These are phyloP conservation scores for Boletus rubropictus DNA, from an alignment of 768 basidiomycete genomes.

Conservation along the genomic window DNA sequence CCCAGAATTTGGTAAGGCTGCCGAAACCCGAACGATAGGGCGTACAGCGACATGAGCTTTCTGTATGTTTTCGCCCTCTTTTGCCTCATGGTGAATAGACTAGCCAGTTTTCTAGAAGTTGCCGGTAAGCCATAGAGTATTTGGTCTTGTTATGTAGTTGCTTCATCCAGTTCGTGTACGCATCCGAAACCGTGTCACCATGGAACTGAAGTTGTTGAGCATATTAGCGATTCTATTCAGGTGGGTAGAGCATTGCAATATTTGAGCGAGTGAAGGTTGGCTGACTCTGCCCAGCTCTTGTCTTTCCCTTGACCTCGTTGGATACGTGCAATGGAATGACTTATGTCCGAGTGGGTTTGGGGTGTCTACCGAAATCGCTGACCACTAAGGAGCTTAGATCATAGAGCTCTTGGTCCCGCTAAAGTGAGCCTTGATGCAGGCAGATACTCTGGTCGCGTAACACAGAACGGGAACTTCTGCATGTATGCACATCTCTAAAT, in stretches of 20 bases:
- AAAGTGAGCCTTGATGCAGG: conserved; percentile 60
- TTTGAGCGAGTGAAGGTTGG: not conserved
- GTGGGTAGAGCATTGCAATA: conserved; percentile 1
- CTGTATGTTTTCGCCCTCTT: conserved; percentile 93
- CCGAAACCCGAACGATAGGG: conserved; percentile 81
- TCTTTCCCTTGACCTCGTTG: conserved; percentile 51
- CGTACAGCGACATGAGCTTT: conserved; percentile 90
- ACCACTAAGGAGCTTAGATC: conserved; percentile 25
- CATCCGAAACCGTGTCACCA: conserved; percentile 4
- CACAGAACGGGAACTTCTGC: conserved; percentile 52
- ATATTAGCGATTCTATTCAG: conserved; percentile 11
- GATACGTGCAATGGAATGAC: conserved; percentile 68
- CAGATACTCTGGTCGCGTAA: conserved; percentile 46
- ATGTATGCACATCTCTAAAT: conserved; percentile 45
- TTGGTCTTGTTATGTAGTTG: conserved; percentile 22
- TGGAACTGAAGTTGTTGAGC: conserved; percentile 13
- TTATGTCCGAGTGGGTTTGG: conserved; percentile 49
- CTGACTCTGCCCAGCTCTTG: conserved; percentile 13
- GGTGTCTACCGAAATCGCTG: conserved; percentile 8
- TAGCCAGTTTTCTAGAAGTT: not conserved
- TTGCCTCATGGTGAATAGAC: conserved; percentile 65
- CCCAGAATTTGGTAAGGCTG: conserved; percentile 92
- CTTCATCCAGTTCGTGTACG: not conserved
- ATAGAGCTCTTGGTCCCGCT: conserved; percentile 45
- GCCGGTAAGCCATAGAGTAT: not conserved